A percentile compares a stretch with the other conserved stretches of the same genome.
Evolutionary conservation across 257 asterid genomes (phyloP).

Genomic region (Plantago major): DNA sequence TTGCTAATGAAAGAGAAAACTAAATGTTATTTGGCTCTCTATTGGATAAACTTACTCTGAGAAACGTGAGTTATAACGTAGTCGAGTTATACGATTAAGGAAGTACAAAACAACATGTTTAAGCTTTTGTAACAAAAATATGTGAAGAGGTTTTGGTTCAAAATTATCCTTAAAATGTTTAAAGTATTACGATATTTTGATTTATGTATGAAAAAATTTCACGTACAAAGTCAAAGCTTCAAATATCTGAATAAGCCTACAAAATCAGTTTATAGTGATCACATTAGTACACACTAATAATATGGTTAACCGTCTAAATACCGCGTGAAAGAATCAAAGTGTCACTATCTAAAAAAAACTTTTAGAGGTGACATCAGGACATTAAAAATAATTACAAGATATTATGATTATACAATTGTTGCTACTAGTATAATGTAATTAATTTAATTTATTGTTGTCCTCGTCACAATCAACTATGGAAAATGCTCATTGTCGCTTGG

Average conservation of each 20-base stretch:
- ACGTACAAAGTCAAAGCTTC: not conserved
- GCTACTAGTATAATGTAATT: not conserved
- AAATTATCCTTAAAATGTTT: too few species aligned
- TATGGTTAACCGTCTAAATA: not conserved
- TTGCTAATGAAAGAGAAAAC: too few species aligned
- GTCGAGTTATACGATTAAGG: too few species aligned
- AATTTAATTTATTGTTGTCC: not conserved
- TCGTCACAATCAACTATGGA: constrained; percentile 11
- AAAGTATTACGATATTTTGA: too few species aligned
- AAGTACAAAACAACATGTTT: too few species aligned
- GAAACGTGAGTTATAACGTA: too few species aligned
- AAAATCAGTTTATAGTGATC: not conserved
- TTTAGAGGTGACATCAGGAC: constrained; percentile 3
- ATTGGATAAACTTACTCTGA: too few species aligned
- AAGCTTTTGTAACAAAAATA: too few species aligned
- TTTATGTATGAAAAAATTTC: not conserved
- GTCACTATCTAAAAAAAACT: not conserved
- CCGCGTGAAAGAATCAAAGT: constrained; percentile 7
- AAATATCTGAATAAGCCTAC: not conserved
- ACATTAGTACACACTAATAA: not conserved
- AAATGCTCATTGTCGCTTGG: constrained; percentile 7
- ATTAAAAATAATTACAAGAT: not conserved
- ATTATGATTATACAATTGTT: not conserved
- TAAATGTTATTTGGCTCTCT: too few species aligned
- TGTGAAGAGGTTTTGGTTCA: too few species aligned